Conservation (phyloP, 176 grass and related monocot genomes). For the Carex cristatella region DNA sequence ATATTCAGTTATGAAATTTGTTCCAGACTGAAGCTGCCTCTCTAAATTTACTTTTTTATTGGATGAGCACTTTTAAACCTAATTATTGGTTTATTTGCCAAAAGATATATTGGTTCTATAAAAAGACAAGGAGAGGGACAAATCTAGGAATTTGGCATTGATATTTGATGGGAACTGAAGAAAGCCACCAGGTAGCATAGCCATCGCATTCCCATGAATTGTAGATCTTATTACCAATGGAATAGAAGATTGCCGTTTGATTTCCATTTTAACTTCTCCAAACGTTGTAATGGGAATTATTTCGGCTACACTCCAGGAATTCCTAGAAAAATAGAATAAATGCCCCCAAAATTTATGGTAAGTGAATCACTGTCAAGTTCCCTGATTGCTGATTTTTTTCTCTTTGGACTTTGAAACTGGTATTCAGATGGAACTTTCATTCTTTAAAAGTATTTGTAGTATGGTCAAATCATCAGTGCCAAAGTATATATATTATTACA, state of each 20-base stretch:
- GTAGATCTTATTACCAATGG: neutral
- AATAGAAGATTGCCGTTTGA: neutral
- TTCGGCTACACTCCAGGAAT: neutral
- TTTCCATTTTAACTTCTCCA: neutral
- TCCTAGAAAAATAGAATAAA: neutral
- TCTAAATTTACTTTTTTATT: neutral
- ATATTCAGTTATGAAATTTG: neutral
- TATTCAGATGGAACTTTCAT: neutral
- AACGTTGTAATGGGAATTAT: neutral
- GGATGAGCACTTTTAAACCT: neutral
- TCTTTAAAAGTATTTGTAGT: neutral
- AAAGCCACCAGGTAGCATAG: neutral
- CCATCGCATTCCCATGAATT: neutral
- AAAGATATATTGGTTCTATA: neutral
- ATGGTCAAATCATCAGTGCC: neutral
- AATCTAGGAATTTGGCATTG: neutral
- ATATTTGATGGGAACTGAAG: neutral
- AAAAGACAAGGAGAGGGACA: neutral
- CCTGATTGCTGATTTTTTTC: neutral
- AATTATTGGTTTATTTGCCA: neutral
- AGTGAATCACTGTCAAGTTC: neutral
- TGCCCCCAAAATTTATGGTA: neutral
- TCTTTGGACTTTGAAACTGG: neutral
- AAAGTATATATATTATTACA: neutral
- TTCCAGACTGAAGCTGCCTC: neutral